Conservation (phyloP, 164 flowering plant genomes). For the Stephania cephalantha region DNA sequence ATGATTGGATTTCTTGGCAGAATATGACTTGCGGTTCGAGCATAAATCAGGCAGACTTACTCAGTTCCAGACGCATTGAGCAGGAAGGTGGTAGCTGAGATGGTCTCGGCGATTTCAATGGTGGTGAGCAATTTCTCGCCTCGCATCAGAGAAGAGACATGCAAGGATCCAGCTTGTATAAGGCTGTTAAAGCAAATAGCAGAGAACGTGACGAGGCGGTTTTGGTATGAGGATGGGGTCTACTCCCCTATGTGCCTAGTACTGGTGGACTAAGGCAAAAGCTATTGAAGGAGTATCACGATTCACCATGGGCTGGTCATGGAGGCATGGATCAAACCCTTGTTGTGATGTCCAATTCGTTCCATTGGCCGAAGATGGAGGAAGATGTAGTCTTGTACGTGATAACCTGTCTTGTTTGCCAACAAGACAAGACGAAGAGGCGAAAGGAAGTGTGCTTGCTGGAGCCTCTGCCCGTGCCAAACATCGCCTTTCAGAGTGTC, state of each 20-base stretch:
- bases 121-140: neutral
- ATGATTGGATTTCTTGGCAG: neutral
- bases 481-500: neutral
- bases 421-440: constrained; percentile 9
- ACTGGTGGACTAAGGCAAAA: neutral
- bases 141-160: neutral
- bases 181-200: neutral
- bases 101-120: neutral
- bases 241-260: neutral
- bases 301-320: neutral
- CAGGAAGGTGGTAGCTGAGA: neutral
- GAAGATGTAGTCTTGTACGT: constrained; percentile 3
- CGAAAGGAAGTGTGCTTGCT: neutral
- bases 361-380: constrained; percentile 10
- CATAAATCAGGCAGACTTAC: neutral
- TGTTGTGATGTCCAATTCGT: neutral
- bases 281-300: constrained; percentile 16
- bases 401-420: neutral
- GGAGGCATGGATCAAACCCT: neutral
- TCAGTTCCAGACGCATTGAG: constrained; percentile 12
- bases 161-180: neutral
- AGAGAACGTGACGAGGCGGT: neutral
- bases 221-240: neutral
- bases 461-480: constrained; percentile 2
- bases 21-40: neutral